These are phyloP conservation scores for Rhodamnia argentea DNA, from an alignment of 345 rosid species.

Conservation along the genomic window DNA sequence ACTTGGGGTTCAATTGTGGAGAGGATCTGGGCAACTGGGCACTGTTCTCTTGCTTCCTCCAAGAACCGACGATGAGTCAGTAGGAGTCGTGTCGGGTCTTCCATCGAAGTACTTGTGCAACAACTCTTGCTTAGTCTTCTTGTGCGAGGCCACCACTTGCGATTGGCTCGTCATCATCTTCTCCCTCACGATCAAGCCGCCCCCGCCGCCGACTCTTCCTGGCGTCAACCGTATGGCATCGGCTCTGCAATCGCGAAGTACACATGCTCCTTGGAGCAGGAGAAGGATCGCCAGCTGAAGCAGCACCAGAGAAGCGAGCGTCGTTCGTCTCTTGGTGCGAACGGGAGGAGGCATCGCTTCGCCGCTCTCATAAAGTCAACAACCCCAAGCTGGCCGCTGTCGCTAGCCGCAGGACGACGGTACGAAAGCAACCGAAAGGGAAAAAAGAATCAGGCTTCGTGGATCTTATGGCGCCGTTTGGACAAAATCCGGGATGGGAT, in stretches of 20 bases:
- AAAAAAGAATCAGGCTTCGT: not conserved
- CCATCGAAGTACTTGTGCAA: conserved; percentile 1
- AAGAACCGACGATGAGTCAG: not conserved
- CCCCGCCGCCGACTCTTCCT: not conserved
- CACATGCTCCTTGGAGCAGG: not conserved
- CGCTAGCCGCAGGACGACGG: not conserved
- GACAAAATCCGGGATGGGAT: not conserved
- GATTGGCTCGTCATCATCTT: not conserved
- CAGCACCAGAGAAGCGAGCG: not conserved
- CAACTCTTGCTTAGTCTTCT: not conserved
- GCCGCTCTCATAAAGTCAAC: not conserved
- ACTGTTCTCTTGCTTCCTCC: conserved; percentile 7
- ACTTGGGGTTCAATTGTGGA: conserved; percentile 3
- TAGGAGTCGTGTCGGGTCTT: not conserved
- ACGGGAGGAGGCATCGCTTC: not conserved
- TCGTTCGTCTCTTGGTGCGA: not conserved
- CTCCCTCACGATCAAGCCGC: not conserved
- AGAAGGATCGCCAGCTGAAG: not conserved
- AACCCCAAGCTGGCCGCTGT: not conserved
- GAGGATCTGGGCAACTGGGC: conserved; percentile 18
- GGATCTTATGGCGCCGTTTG: not conserved
- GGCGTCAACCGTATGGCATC: not conserved
- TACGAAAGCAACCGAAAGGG: not conserved
- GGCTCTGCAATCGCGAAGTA: conserved; percentile 1
- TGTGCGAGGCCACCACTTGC: not conserved